Conservation (phyloP, 1,284 basidiomycete genomes). For the Fomitopsis palustris region DNA sequence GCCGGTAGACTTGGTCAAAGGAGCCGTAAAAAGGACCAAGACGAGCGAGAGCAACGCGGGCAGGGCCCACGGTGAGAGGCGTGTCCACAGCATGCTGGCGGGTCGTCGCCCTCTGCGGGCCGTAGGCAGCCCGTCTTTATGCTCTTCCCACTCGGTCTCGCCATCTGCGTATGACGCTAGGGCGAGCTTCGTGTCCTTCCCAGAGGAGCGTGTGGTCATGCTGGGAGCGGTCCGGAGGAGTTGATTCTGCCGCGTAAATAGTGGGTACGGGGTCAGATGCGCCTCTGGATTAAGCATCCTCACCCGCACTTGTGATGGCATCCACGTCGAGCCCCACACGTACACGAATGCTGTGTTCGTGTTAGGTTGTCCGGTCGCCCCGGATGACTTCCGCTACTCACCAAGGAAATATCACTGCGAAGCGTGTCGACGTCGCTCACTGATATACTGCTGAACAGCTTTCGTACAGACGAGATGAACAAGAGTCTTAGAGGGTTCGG, state of each 20-base stretch:
- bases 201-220: neutral
- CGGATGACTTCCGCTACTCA: no score
- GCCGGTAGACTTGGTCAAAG: slow-evolving; percentile 5
- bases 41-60: slow-evolving; percentile 12
- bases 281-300: no score
- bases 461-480: no score
- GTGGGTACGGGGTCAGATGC: neutral
- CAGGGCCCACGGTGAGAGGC: slow-evolving; percentile 14
- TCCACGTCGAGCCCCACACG: no score
- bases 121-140: neutral
- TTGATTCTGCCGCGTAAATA: neutral
- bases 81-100: slow-evolving; percentile 15
- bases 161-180: neutral
- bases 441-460: no score
- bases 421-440: no score
- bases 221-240: neutral
- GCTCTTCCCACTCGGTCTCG: neutral
- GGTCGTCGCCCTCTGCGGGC: neutral
- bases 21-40: slow-evolving; percentile 14
- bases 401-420: no score
- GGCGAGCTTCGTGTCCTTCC: neutral
- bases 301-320: no score
- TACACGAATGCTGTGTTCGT: no score
- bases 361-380: no score
- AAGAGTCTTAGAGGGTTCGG: no score